Conservation (phyloP, 805 yeast genomes). For the Saturnispora gosingensis region DNA sequence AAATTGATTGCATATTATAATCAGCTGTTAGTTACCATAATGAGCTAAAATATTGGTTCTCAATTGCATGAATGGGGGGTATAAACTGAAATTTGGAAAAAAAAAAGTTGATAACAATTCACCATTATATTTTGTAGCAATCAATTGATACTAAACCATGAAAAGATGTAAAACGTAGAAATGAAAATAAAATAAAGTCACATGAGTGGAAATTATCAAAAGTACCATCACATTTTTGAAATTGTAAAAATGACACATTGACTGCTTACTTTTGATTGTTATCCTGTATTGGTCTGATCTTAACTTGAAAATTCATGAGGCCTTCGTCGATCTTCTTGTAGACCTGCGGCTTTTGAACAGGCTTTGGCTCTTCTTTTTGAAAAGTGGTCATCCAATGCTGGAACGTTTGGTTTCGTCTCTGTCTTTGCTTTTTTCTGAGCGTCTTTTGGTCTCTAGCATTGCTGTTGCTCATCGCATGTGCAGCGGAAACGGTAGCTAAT, state of each 20-base stretch:
- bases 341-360: constrained; percentile 20
- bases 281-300: constrained; percentile 8
- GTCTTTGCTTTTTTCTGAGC: background rate
- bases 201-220: background rate
- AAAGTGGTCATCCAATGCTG: constrained; percentile 25
- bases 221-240: background rate
- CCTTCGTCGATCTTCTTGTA: constrained; percentile 26
- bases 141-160: background rate
- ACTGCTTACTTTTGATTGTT: background rate
- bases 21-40: background rate
- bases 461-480: constrained; percentile 1
- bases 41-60: background rate
- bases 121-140: background rate
- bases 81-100: background rate
- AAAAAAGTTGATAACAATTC: background rate
- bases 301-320: constrained; percentile 26
- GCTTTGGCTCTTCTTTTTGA: constrained; percentile 22
- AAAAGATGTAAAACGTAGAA: background rate
- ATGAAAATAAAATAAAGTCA: background rate
- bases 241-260: background rate
- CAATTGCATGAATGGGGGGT: background rate
- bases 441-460: background rate
- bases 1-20: background rate
- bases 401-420: constrained; percentile 11
- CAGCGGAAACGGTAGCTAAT: constrained; percentile 2